Base-by-base conservation (phyloP, 169 alveolate species). In the Cryptosporidium ubiquitum region DNA sequence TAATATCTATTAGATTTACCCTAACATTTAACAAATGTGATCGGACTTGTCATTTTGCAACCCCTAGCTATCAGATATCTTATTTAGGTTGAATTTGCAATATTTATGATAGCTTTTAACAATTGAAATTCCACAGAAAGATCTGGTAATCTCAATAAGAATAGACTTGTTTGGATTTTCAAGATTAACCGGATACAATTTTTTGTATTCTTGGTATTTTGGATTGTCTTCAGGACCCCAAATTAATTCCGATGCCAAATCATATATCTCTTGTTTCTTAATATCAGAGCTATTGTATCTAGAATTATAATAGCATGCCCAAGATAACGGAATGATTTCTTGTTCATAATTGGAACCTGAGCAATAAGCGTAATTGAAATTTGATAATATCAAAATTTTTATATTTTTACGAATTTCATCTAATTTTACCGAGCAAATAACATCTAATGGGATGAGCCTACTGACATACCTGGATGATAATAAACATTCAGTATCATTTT, bases 51-150 rank as follows among this genome's bases (percentile, higher is more conserved):
- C 7, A 5, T 23, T 14, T 55, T 9, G 35, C 12, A 23, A 26
- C 20, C 18, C 37, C n/a, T n/a, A 55, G 35, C 20, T 23, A 55
- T 35, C 2, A 5, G 37, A 55, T 9, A 55, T 55, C 66, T 29
- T 44, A 51, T 74, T 52, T 79, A 79, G 68, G 55, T 79, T 79
- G 37, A 58, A 79, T 29, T 47, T 79, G 39, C 31, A 39, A 31
- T 79, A 64, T 39, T 64, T 79, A 40, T 40, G 44, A 58, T 79
- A 79, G 58, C 61, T 49, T 1, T 39, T 26, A 29, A 79, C 49
- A 18, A 79, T 79, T 0, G 89, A 79, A 18, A 79, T 79, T 14
- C 89, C 89, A 79, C 89, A 79, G 26, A 79, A 60, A 18, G 37
- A 31, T 10, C 75, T 40, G 3, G 66, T 61, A 42, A 79, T 64